These are phyloP conservation scores for Monosporascus sp. DNA, from an alignment of 2,329 filamentous ascomycete species.

Conservation along the genomic window DNA sequence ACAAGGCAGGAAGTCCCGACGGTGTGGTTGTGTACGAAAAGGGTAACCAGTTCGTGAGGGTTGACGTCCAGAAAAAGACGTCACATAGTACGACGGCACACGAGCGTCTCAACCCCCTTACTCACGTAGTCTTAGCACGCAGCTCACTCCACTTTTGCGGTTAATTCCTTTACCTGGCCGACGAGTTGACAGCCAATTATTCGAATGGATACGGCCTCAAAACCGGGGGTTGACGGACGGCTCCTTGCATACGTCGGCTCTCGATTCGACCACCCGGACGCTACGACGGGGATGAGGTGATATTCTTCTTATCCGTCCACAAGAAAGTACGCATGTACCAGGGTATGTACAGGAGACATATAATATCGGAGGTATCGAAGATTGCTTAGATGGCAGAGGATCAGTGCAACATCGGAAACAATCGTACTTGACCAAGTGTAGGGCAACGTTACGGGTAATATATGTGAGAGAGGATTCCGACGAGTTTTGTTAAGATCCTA, in stretches of 20 bases:
- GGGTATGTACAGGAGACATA: background rate
- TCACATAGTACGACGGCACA: background rate
- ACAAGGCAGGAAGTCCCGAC: background rate
- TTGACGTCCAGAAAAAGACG: background rate
- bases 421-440: too few relatives aligned
- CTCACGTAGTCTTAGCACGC: background rate
- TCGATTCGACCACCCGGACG: background rate
- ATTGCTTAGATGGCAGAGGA: too few relatives aligned
- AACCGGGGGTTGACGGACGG: background rate
- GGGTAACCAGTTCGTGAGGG: background rate
- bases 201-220: background rate
- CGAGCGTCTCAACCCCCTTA: background rate
- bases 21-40: slow-evolving; percentile 6
- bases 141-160: background rate
- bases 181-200: background rate
- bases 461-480: too few relatives aligned
- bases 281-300: background rate
- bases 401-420: too few relatives aligned
- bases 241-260: background rate
- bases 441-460: too few relatives aligned
- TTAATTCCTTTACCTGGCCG: background rate
- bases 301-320: background rate
- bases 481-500: too few relatives aligned
- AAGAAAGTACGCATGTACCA: background rate
- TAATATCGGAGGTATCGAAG: too few relatives aligned